phyloP scores from a whole-genome alignment of 805 yeast species.

The Myxozyma melibiosi region DNA sequence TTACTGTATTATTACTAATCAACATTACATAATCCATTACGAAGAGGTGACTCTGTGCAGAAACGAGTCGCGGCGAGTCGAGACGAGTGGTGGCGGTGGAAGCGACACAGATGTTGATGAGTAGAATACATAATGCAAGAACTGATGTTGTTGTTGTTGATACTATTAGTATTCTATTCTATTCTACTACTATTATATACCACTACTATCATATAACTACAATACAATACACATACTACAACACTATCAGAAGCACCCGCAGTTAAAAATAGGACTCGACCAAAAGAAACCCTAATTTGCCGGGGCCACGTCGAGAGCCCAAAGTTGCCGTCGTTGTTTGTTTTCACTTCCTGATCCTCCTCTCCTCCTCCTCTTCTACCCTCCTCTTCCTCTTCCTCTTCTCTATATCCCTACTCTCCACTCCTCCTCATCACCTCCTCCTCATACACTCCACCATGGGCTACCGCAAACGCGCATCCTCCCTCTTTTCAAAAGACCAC shows the following conservation, averaged over 20 bases:
- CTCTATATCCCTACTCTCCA: background rate
- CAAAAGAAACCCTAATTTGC: background rate
- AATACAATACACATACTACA: background rate
- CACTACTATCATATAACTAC: too few species aligned
- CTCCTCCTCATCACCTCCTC: background rate
- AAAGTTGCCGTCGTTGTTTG: background rate
- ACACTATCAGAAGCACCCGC: background rate
- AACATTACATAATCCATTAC: too few species aligned
- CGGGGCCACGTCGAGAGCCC: background rate
- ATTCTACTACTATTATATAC: too few species aligned
- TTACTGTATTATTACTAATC: too few species aligned
- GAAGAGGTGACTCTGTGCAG: too few species aligned
- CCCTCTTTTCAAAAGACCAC: slow-evolving; percentile 6
- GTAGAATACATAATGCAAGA: too few species aligned
- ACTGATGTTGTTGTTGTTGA: too few species aligned
- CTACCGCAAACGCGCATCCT: slow-evolving; percentile 11
- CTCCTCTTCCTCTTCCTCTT: background rate
- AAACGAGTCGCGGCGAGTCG: too few species aligned
- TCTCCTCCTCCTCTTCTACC: background rate
- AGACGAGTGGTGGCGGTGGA: too few species aligned
- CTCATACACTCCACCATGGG: background rate
- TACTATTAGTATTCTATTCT: too few species aligned
- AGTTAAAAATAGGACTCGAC: background rate
- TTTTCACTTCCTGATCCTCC: background rate
- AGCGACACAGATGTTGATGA: too few species aligned